Evolutionary conservation across 352 stramenopile genomes (phyloP).

Genomic region (Phytophthora colocasiae): DNA sequence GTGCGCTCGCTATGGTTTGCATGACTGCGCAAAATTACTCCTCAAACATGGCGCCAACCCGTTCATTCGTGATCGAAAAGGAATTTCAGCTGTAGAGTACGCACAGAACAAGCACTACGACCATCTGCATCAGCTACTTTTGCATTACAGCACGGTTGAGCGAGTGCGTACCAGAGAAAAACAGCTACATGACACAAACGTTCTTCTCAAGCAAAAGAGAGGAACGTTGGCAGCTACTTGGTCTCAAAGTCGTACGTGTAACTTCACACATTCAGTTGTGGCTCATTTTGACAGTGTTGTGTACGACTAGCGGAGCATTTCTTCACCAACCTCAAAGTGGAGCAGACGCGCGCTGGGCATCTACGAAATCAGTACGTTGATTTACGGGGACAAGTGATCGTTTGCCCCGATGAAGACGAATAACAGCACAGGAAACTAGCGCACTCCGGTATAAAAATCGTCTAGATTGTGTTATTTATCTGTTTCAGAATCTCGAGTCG

Average conservation of each 20-base stretch:
- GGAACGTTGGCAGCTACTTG: constrained; percentile 55
- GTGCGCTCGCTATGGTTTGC: constrained; percentile 57
- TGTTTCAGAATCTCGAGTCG: constrained; percentile 17
- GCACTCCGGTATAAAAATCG: constrained; percentile 30
- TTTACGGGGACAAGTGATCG: constrained; percentile 55
- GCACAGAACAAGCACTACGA: constrained; percentile 44
- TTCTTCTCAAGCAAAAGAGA: constrained; percentile 47
- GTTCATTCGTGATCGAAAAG: constrained; percentile 42
- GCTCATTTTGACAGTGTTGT: constrained; percentile 15
- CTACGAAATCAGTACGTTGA: constrained; percentile 72
- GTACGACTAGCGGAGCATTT: constrained; percentile 44
- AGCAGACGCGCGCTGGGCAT: constrained; percentile 58
- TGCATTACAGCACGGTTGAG: constrained; percentile 57
- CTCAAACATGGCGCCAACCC: constrained; percentile 48
- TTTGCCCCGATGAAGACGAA: constrained; percentile 47
- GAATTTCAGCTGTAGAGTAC: constrained; percentile 51
- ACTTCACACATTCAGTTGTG: constrained; percentile 1
- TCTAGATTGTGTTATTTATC: constrained; percentile 41
- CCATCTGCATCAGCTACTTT: constrained; percentile 45
- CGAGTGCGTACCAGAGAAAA: constrained; percentile 41
- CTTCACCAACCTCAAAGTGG: constrained; percentile 48
- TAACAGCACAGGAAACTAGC: constrained; percentile 2
- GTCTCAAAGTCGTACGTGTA: constrained; percentile 56
- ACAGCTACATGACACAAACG: constrained; percentile 25
- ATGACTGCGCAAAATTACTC: constrained; percentile 65